phyloP scores from a whole-genome alignment of 2,329 filamentous ascomycete genomes.

The Botrytis pseudocinerea region DNA sequence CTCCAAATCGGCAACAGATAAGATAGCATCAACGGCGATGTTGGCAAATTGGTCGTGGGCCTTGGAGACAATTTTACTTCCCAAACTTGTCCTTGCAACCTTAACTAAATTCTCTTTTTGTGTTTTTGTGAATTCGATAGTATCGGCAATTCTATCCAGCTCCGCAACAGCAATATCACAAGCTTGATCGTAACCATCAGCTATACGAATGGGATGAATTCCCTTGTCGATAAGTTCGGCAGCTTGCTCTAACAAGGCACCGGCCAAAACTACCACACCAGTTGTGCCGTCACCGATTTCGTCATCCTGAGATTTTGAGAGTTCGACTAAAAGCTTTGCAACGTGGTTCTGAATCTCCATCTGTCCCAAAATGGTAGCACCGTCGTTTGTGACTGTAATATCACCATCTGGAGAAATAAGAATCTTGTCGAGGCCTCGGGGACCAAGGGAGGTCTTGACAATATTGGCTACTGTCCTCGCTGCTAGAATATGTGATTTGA shows the following conservation, averaged over 20 bases:
- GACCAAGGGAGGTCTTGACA: slow-evolving; percentile 94
- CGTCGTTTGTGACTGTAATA: slow-evolving; percentile 99
- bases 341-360: slow-evolving; percentile 99
- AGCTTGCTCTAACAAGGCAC: slow-evolving; percentile 92
- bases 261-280: slow-evolving; percentile 93
- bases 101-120: slow-evolving; percentile 85
- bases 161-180: slow-evolving; percentile 95
- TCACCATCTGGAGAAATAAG: slow-evolving; percentile 97
- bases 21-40: slow-evolving; percentile 94
- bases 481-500: slow-evolving; percentile 97
- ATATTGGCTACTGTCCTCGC: slow-evolving; percentile 95
- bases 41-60: slow-evolving; percentile 97
- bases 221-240: slow-evolving; percentile 99
- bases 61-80: slow-evolving; percentile 99
- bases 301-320: slow-evolving; percentile 98
- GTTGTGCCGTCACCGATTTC: slow-evolving; percentile 99
- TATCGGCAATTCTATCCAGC: slow-evolving; percentile 90
- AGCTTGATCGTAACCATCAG: slow-evolving; percentile 95
- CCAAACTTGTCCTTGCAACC: slow-evolving; percentile 92
- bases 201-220: slow-evolving; percentile 97
- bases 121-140: slow-evolving; percentile 78
- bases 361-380: slow-evolving; percentile 93
- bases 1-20: slow-evolving; percentile 93
- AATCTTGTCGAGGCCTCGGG: slow-evolving; percentile 97
- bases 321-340: slow-evolving; percentile 91